Conservation (phyloP, 495 filamentous ascomycete species). For the Penicillium steckii region DNA sequence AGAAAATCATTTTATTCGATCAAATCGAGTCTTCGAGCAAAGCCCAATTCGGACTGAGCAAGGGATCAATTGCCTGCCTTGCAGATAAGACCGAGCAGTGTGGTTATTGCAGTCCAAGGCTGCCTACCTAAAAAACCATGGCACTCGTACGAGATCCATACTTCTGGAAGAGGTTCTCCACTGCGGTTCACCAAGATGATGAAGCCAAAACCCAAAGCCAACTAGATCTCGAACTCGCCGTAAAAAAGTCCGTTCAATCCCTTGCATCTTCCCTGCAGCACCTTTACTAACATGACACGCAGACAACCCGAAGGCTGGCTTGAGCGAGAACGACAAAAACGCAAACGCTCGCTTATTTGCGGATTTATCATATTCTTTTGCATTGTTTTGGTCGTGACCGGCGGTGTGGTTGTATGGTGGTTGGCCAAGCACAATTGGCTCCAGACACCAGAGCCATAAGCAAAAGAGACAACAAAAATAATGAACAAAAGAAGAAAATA, state of each 20-base stretch:
- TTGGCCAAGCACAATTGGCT: conserved; percentile 42
- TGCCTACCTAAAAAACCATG: conserved; percentile 21
- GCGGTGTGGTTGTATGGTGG: conserved; percentile 38
- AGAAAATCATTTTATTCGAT: too few species aligned
- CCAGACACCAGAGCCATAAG: conserved; percentile 17
- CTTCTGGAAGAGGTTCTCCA: conserved; percentile 63
- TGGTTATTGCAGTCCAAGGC: too few species aligned
- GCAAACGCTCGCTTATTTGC: conserved; percentile 30
- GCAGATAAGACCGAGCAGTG: too few species aligned
- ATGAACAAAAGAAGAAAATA: neutral
- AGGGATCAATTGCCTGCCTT: neutral
- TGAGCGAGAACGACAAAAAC: conserved; percentile 31
- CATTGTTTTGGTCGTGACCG: conserved; percentile 25
- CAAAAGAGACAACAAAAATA: neutral
- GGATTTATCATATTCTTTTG: conserved; percentile 35
- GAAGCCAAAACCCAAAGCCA: conserved; percentile 20
- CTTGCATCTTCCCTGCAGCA: neutral
- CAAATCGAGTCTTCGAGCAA: too few species aligned
- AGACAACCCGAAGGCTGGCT: conserved; percentile 35
- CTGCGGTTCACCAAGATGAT: conserved; percentile 54
- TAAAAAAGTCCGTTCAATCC: conserved; percentile 12
- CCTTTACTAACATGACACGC: conserved; percentile 3
- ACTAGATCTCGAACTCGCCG: conserved; percentile 12
- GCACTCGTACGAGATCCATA: conserved; percentile 54
- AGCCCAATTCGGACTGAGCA: too few species aligned